phyloP scores from a whole-genome alignment of 441 rosid genomes.

The Eutrema salsugineum region DNA sequence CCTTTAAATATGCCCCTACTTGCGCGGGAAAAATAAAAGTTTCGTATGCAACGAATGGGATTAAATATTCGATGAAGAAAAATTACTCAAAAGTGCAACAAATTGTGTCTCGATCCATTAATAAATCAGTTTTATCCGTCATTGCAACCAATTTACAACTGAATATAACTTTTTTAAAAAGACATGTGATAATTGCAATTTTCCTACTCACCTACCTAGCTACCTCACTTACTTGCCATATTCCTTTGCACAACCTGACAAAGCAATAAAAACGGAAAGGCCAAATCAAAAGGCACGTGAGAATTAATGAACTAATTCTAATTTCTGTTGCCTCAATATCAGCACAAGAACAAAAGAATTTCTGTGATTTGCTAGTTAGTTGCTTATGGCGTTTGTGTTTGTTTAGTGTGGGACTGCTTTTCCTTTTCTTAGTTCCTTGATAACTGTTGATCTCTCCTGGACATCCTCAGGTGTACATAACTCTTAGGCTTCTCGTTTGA shows the following conservation, averaged over 20 bases:
- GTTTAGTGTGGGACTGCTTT: conserved; percentile 11
- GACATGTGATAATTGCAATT: conserved; percentile 4
- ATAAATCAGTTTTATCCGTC: too few species aligned
- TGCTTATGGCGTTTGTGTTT: conserved; percentile 7
- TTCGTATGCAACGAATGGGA: too few species aligned
- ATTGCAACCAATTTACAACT: too few species aligned
- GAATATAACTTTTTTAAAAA: not conserved
- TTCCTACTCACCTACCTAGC: conserved; percentile 4
- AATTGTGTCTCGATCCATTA: too few species aligned
- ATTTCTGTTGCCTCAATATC: not conserved
- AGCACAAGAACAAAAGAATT: too few species aligned
- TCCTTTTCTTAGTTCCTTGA: not conserved
- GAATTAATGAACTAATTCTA: not conserved
- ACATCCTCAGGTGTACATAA: conserved; percentile 32
- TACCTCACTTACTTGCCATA: conserved; percentile 12
- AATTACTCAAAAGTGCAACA: too few species aligned
- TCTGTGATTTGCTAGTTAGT: conserved; percentile 9
- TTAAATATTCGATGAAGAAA: too few species aligned
- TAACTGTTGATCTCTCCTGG: conserved; percentile 13
- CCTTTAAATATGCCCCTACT: too few species aligned
- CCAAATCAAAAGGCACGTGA: not conserved
- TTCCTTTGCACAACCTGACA: not conserved
- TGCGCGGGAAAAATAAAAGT: too few species aligned
- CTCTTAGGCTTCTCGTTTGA: conserved; percentile 14
- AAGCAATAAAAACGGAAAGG: not conserved